Conservation (phyloP, 2,329 filamentous ascomycete species). For the Keithomyces neogunnii region DNA sequence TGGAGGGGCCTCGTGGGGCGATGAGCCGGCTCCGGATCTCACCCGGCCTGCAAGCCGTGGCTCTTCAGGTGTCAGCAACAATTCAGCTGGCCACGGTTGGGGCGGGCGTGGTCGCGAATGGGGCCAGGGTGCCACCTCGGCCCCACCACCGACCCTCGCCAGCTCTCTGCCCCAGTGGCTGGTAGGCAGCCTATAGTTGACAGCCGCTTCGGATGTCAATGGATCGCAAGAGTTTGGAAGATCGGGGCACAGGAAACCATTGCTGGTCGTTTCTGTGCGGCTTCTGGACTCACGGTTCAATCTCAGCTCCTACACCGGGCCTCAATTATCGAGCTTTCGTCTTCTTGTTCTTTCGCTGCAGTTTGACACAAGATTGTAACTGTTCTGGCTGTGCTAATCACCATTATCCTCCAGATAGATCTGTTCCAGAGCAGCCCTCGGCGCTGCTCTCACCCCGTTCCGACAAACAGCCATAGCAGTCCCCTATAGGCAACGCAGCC, state of each 20-base stretch:
- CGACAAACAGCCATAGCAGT: constrained; percentile 3
- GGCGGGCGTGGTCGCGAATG: neutral
- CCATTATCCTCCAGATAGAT: constrained; percentile 6
- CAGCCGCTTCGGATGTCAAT: constrained; percentile 3
- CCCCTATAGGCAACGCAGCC: constrained; percentile 2
- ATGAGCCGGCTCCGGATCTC: constrained; percentile 6
- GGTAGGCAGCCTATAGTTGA: neutral
- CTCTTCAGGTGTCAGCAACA: constrained; percentile 3
- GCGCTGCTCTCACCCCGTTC: constrained; percentile 14
- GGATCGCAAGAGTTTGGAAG: no score
- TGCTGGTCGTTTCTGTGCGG: no score
- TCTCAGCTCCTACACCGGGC: no score
- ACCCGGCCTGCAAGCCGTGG: constrained; percentile 1
- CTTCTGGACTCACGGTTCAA: no score
- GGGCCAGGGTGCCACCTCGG: neutral
- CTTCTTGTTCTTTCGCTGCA: neutral
- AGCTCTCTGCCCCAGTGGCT: neutral
- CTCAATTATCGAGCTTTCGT: neutral
- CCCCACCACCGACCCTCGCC: neutral
- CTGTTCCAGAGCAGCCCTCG: constrained; percentile 15
- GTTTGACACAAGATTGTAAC: neutral
- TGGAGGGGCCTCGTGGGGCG: constrained; percentile 2
- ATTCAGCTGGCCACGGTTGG: neutral
- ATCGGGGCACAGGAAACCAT: no score
- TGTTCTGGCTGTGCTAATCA: neutral